Base-by-base conservation (phyloP, 2,329 filamentous ascomycete species). In the Cladophialophora psammophila region DNA sequence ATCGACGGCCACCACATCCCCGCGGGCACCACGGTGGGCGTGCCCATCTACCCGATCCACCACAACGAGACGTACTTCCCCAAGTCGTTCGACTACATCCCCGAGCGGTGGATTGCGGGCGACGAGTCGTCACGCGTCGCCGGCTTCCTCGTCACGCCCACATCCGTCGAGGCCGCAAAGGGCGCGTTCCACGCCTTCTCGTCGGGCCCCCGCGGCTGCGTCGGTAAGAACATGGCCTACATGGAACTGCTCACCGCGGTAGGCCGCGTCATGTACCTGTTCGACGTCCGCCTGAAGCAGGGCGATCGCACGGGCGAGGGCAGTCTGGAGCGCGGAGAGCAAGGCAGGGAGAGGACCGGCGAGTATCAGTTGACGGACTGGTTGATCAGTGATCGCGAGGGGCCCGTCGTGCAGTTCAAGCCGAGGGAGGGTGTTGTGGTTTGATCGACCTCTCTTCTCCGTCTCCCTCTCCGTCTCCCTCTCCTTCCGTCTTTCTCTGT, bases 81-180 rank as follows among this genome's bases (percentile, higher is more conserved):
- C 1, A 69, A 76, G 1, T 73, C 78, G 1, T 73, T 70, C 50
- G 65, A 36, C 0, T 80, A 72, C 59, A 67, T 72, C 0, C 78
- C 79, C 1, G 77, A 80, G 52, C 76, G 78, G 1, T 80, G 78
- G 78, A 73, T 80, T n/a, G 64, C 38, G 5, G 69, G 48, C 1
- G 34, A 42, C 9, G 55, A 60, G 13, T 55, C 58, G 15, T 63
- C 59, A 7, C 42, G 32, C 38, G 38, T 48, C 12, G 58, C 55
- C 9, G 56, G 56, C 26, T 64, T 64, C 50, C 10, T 34, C 35
- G 60, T 66, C 6, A 67, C 67, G 15, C 32, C 63, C 4, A 42
- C 53, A 26, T 59, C 31, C 12, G 66, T 71, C 10, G 48, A 74
- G 15, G 35, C 54, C 34, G 59, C 54, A 42, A 62, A 67, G 31